Base-by-base conservation (phyloP, 371 early-diverging fungal genomes). In the Mortierella sp. region DNA sequence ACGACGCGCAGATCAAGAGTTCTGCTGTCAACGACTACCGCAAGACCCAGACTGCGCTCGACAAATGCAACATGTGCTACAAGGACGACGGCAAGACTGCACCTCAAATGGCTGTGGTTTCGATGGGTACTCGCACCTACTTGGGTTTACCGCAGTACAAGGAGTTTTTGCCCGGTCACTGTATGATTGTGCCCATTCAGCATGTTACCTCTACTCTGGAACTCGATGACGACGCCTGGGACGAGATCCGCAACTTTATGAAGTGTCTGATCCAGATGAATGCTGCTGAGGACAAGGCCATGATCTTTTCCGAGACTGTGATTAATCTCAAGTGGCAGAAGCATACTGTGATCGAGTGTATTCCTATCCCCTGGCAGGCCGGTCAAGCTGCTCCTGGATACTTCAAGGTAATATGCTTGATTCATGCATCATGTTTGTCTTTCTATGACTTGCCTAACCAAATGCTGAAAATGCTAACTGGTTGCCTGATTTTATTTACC, bases 191-290 rank as follows among this genome's bases (percentile, higher is more conserved):
- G 1, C 98, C 99, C 21, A 80, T 95, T 16, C 95, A 97, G 72
- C 99, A 99, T 86, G 91, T 92, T 29, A 83, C 94, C 0, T 95
- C 96, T 5, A 95, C 94, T 7, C 89, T 99, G 38, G 96, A 96
- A 78, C 95, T 94, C 68, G 97, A 97, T 71, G 98, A 99, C 78
- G 97, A 96, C 83, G 92, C 90, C 6, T 98, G 98, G 98, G 95
- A 94, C 71, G 99, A 99, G 88, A 94, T 99, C 38, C 83, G 95
- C 82, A 99, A 98, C 83, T 99, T 98, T 83, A 96, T 97, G 95
- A 99, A 99, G 87, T 96, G 96, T 78, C 87, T 99, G 72, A 91
- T 97, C 76, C 94, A 92, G 76, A 97, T 97, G 97, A 96, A 96
- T 89, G 95, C 92, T 51, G 92, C 82, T 54, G 75, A 90, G n/a